phyloP scores from a whole-genome alignment of 768 basidiomycete genomes.

The Termitomyces sp. region DNA sequence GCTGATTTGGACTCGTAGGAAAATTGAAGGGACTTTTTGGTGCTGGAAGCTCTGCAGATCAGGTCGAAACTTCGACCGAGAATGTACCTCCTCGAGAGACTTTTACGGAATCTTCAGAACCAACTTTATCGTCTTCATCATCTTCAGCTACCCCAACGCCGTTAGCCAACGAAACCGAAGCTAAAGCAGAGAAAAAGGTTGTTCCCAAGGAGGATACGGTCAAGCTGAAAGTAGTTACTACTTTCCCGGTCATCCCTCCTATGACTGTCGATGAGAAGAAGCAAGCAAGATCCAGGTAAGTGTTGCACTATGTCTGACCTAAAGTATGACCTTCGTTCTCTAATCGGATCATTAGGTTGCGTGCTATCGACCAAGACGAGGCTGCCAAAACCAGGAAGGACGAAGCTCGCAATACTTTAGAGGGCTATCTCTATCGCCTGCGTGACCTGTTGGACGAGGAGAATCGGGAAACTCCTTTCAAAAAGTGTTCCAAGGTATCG shows the following conservation, averaged over 20 bases:
- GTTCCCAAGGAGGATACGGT: conserved; percentile 58
- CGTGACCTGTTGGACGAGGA: conserved; percentile 75
- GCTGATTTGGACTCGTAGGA: conserved; percentile 33
- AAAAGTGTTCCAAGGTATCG: conserved; percentile 69
- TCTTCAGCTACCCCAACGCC: conserved; percentile 30
- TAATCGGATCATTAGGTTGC: conserved; percentile 45
- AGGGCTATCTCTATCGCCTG: conserved; percentile 89
- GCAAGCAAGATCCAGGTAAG: conserved; percentile 65
- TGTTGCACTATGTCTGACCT: neutral
- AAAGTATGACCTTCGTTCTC: neutral
- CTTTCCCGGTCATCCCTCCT: conserved; percentile 63
- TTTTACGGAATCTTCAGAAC: conserved; percentile 23
- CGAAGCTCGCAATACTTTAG: conserved; percentile 87
- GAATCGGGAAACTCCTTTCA: conserved; percentile 66
- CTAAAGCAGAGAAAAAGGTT: conserved; percentile 29
- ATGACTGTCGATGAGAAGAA: conserved; percentile 78
- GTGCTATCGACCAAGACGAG: conserved; percentile 75
- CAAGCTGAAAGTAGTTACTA: conserved; percentile 55
- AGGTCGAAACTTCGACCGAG: conserved; percentile 34
- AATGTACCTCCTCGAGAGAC: conserved; percentile 38
- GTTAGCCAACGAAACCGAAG: conserved; percentile 23
- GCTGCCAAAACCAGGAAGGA: conserved; percentile 70
- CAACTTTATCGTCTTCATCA: conserved; percentile 25
- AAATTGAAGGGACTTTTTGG: conserved; percentile 90
- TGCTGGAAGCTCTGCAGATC: conserved; percentile 39